Conservation (phyloP, 31 red algal species). For the Bonnemaisonia californica region DNA sequence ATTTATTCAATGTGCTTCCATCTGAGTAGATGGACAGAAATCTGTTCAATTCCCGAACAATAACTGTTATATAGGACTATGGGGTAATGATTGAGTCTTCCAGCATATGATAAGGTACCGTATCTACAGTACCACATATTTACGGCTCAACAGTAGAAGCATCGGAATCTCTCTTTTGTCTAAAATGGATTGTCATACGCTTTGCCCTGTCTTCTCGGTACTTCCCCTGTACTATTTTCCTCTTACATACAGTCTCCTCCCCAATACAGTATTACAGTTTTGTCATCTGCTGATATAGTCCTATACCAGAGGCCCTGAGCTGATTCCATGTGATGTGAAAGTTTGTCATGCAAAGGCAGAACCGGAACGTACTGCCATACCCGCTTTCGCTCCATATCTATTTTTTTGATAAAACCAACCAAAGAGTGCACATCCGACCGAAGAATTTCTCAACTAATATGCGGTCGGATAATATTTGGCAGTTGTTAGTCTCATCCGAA, state of each 20-base stretch:
- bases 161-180: too few relatives aligned
- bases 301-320: not conserved
- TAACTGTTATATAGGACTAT: too few relatives aligned
- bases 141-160: too few relatives aligned
- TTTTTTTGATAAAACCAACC: not conserved
- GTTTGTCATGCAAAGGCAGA: not conserved
- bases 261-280: not conserved
- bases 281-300: too few relatives aligned
- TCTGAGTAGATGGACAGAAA: too few relatives aligned
- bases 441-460: constrained; percentile 29
- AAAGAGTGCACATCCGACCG: not conserved
- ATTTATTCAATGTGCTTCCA: too few relatives aligned
- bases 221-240: not conserved
- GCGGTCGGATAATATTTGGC: not conserved
- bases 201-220: too few relatives aligned
- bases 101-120: too few relatives aligned
- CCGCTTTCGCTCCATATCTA: not conserved
- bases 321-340: not conserved
- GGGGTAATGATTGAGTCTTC: too few relatives aligned
- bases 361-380: not conserved
- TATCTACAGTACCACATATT: too few relatives aligned
- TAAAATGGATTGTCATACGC: too few relatives aligned
- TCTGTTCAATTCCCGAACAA: too few relatives aligned
- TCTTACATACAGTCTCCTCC: not conserved
- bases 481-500: not conserved